A percentile compares a stretch with the other conserved stretches of the same genome.
phyloP scores from a whole-genome alignment of 106 monocot genomes.

The Dioscorea alata region DNA sequence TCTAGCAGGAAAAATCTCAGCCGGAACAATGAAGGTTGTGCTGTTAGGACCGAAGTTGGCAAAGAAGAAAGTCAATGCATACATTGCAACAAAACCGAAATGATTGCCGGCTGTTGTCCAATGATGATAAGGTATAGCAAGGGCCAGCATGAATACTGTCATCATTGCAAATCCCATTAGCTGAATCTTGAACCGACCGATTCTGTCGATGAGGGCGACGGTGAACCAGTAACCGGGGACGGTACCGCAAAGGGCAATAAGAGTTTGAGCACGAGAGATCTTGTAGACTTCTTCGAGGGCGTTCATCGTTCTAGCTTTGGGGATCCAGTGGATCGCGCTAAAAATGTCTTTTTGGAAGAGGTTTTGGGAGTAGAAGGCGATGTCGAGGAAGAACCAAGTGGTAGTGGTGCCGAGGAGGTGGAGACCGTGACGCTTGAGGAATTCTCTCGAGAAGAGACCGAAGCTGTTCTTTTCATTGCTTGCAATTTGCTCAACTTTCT shows the following conservation, averaged over 20 bases:
- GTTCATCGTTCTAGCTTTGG: not conserved
- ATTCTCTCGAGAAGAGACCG: constrained; percentile 2
- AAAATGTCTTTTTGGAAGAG: constrained; percentile 5
- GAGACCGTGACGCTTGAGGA: constrained; percentile 1
- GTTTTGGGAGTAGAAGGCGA: constrained; percentile 3
- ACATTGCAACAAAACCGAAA: constrained; percentile 64
- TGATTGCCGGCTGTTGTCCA: constrained; percentile 43
- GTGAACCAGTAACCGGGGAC: constrained; percentile 8
- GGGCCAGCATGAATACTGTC: constrained; percentile 1
- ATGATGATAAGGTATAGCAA: constrained; percentile 15
- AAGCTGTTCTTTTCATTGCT: not conserved
- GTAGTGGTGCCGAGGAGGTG: not conserved
- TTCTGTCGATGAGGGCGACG: not conserved
- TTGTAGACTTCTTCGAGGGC: not conserved
- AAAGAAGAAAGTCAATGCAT: constrained; percentile 82
- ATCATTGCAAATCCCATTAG: not conserved
- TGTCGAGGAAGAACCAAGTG: constrained; percentile 6
- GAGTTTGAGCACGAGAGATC: not conserved
- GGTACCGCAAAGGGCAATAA: not conserved
- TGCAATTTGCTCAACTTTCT: not conserved
- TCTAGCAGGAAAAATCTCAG: constrained; percentile 73
- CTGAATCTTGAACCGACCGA: constrained; percentile 2
- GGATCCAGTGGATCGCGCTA: not conserved
- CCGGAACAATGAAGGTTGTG: constrained; percentile 84
- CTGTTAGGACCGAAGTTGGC: constrained; percentile 88